Evolutionary conservation across 2,329 filamentous ascomycete genomes (phyloP), one percentile per base, ranked within the genome.

Genomic region (Curvularia verruculosa): DNA sequence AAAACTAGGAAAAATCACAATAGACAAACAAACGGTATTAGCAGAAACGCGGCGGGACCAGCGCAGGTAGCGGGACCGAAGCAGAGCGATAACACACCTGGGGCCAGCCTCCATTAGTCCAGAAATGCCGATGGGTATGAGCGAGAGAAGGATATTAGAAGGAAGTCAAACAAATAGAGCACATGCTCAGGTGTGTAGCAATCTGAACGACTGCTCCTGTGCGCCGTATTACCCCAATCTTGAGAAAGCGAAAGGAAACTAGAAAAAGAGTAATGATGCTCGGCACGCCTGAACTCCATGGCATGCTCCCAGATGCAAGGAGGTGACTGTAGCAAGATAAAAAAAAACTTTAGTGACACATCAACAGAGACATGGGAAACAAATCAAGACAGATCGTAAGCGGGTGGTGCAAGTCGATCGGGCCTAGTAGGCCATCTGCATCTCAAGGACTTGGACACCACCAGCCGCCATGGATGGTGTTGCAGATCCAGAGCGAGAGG

Each of bases 401-500:
- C 43, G 43, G 31, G 46, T 40, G 43, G 49, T 40, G 23, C 34
- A n/a, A 37, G 45, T 57, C 10, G 19, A 40, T 26, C 26, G 46
- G 34, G 49, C 46, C 58, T 75, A 79, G 63, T 78, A 79, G 48
- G 77, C 77, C 66, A 78, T 73, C 56, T 79, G 77, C 77, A 79
- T 78, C 60, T 78, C 77, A 13, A 78, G 68, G 12, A 76, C 75
- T 46, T 75, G 75, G 5, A 80, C 74, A 48, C 71, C 73, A 40
- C 77, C 75, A 40, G 77, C 63, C 54, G 78, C 71, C 68, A 79
- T 74, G 31, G 76, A 75, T 26, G 77, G 77, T 49, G 76, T 75
- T 24, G 75, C 70, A 55, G 76, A 78, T 56, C 77, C 76, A 21
- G 78, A 78, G 53, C 79, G 78, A 15, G 79, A 77, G 44, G 81